A percentile compares a stretch with the other conserved stretches of the same genome.
These are phyloP conservation scores for Populus hybrid DNA, from an alignment of 441 rosid genomes.

Conservation along the genomic window DNA sequence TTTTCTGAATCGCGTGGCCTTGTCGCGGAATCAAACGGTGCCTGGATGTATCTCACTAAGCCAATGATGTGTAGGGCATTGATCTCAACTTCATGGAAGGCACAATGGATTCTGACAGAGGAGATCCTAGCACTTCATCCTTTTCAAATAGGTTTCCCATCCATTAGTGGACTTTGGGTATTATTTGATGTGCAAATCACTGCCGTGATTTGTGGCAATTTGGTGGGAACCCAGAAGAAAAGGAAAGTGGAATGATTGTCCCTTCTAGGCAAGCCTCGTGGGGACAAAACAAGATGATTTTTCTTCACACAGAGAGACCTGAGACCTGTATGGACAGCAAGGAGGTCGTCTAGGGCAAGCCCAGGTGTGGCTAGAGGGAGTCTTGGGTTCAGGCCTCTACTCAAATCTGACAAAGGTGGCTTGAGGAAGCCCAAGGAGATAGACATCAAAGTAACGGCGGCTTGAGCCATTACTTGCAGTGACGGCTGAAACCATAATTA, in stretches of 20 bases:
- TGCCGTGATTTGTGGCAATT: slow-evolving; percentile 26
- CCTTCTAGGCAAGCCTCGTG: neutral
- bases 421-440: neutral
- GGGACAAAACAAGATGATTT: neutral
- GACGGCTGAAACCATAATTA: neutral
- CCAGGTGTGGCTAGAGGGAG: neutral
- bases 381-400: neutral
- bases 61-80: neutral
- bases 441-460: neutral
- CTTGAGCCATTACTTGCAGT: neutral
- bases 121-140: neutral
- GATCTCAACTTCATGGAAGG: neutral
- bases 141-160: neutral
- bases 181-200: neutral
- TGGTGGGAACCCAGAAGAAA: neutral
- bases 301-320: neutral
- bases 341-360: neutral
- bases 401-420: neutral
- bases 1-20: too few species aligned
- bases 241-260: neutral
- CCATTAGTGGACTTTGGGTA: neutral
- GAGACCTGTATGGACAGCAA: too few species aligned
- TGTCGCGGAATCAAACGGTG: too few species aligned
- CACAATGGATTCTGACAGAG: neutral
- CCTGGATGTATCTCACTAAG: too few species aligned